Evolutionary conservation across 495 filamentous ascomycete genomes (phyloP).

Genomic region (Podospora conica): DNA sequence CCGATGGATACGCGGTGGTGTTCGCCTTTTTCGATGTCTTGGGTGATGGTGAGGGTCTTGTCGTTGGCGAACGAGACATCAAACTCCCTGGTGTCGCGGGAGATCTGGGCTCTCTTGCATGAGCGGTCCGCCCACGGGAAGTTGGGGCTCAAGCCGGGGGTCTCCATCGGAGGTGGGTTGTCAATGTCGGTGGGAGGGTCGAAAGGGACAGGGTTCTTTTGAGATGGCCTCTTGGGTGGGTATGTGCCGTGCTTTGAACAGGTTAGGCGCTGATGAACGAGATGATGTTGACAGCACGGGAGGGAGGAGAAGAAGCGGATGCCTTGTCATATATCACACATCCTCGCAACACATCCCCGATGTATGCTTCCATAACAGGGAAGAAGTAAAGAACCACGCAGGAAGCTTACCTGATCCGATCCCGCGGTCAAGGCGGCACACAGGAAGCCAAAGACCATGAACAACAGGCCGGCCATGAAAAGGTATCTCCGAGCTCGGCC

Average conservation of each 20-base stretch:
- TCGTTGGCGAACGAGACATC: conserved; percentile 25
- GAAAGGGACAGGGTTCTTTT: neutral
- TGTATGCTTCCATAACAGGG: neutral
- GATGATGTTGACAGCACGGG: neutral
- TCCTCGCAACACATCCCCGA: neutral
- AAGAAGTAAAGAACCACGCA: conserved; percentile 5
- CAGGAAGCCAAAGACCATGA: neutral
- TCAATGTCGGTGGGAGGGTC: neutral
- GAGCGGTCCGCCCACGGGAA: conserved; percentile 9
- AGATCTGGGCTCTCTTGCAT: conserved; percentile 28
- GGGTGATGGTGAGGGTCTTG: conserved; percentile 27
- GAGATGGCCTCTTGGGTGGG: neutral
- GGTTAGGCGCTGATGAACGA: neutral
- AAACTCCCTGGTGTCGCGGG: conserved; percentile 26
- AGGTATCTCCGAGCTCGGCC: conserved; percentile 23
- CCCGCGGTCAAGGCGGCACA: neutral
- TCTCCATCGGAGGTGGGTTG: conserved; percentile 10
- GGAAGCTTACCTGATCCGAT: conserved; percentile 23
- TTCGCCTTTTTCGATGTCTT: conserved; percentile 13
- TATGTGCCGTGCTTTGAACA: neutral
- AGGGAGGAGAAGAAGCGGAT: neutral
- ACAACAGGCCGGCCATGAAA: neutral
- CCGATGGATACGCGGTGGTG: conserved; percentile 11
- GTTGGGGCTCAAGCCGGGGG: conserved; percentile 20
- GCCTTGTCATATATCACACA: neutral